Conservation (phyloP, 345 rosid genomes). For the Brassica napus region DNA sequence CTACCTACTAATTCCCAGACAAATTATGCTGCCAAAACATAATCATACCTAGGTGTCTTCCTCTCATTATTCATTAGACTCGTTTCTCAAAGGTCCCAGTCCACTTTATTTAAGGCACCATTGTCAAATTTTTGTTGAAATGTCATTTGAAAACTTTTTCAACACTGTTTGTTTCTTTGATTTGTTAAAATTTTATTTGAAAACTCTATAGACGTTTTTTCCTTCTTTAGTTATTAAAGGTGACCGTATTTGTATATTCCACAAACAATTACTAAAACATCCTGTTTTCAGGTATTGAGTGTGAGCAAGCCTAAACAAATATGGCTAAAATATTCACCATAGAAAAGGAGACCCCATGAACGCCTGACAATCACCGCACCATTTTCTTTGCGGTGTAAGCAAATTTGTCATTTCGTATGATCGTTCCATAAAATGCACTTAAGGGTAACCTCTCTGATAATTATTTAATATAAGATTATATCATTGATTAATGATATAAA, state of each 20-base stretch:
- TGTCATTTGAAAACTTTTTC: conserved; percentile 10
- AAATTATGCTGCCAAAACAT: conserved; percentile 32
- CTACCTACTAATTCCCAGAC: background rate
- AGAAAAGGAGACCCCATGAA: background rate
- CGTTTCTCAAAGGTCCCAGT: background rate
- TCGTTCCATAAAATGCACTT: no score
- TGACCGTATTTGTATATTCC: background rate
- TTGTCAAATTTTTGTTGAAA: conserved; percentile 8
- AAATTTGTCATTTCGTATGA: no score
- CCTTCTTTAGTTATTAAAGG: background rate
- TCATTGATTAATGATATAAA: no score
- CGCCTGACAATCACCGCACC: no score
- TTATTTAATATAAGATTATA: no score
- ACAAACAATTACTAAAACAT: background rate
- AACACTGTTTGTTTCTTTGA: conserved; percentile 3
- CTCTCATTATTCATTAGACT: conserved; percentile 3
- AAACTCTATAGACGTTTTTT: background rate
- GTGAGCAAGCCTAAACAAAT: background rate
- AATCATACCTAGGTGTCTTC: conserved; percentile 25
- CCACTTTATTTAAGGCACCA: background rate
- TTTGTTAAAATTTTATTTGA: background rate
- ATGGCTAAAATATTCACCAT: background rate
- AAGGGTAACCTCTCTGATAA: no score
- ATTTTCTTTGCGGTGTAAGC: no score
- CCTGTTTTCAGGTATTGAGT: background rate